These are phyloP conservation scores for Arachnopeziza araneosa DNA, from an alignment of 2,329 filamentous ascomycete species.

Conservation along the genomic window DNA sequence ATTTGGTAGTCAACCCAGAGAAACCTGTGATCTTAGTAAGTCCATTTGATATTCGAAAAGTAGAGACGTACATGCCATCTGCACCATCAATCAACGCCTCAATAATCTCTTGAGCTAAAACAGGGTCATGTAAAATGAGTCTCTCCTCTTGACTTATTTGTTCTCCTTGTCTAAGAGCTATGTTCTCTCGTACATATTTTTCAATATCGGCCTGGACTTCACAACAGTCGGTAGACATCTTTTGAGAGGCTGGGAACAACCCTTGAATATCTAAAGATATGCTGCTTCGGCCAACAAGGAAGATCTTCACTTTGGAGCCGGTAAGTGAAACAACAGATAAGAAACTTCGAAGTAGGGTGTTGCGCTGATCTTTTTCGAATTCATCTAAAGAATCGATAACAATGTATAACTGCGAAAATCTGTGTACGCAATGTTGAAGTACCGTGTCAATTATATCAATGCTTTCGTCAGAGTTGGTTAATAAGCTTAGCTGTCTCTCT, in stretches of 20 bases:
- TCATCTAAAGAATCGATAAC: conserved; percentile 34
- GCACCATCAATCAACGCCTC: conserved; percentile 26
- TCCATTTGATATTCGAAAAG: conserved; percentile 1
- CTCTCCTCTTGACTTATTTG: not conserved
- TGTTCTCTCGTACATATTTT: conserved; percentile 8
- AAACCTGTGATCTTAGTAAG: conserved; percentile 30
- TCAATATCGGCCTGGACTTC: conserved; percentile 12
- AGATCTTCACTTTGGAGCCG: conserved; percentile 19
- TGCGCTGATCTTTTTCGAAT: conserved; percentile 24
- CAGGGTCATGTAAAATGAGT: conserved; percentile 12
- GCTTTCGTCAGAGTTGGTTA: conserved; percentile 4
- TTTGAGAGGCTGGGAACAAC: conserved; percentile 4
- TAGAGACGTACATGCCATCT: conserved; percentile 32
- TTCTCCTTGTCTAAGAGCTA: conserved; percentile 8
- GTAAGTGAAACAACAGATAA: conserved; percentile 6
- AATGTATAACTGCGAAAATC: conserved; percentile 16
- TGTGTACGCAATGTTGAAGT: conserved; percentile 6
- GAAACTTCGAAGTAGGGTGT: conserved; percentile 14
- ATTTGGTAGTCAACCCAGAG: conserved; percentile 36
- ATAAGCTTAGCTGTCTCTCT: conserved; percentile 7
- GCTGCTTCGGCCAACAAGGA: conserved; percentile 20
- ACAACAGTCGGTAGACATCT: conserved; percentile 6
- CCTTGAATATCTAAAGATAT: conserved; percentile 5
- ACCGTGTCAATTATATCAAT: conserved; percentile 6
- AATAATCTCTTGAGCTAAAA: conserved; percentile 21